phyloP scores from a whole-genome alignment of 345 rosid genomes.

The Mallotus nudiflorus region DNA sequence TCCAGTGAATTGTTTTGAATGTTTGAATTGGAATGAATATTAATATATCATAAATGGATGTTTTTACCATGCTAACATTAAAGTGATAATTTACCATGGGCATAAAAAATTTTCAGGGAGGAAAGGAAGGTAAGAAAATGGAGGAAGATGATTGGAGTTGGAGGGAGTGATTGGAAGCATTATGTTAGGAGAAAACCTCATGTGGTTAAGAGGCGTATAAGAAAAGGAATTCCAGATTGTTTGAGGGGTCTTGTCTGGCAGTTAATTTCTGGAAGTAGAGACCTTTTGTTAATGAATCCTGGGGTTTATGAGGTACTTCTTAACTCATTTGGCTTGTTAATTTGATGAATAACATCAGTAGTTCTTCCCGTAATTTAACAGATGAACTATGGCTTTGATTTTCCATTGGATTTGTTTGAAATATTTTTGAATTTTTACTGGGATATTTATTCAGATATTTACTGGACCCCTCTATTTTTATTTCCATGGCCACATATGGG shows the following conservation, averaged over 20 bases:
- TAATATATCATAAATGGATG: conserved; percentile 4
- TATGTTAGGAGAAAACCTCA: conserved; percentile 81
- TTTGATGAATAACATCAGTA: background rate
- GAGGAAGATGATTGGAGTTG: conserved; percentile 98
- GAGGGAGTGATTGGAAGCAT: conserved; percentile 98
- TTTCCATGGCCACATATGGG: background rate
- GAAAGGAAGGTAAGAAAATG: conserved; percentile 85
- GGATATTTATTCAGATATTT: background rate
- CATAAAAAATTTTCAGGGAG: conserved; percentile 51
- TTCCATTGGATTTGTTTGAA: conserved; percentile 14
- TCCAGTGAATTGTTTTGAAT: background rate
- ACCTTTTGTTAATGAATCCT: conserved; percentile 92
- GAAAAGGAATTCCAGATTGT: conserved; percentile 97
- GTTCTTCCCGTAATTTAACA: conserved; percentile 13
- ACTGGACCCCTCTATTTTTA: no score
- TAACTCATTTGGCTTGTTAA: conserved; percentile 2
- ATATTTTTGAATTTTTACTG: background rate
- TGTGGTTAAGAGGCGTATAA: conserved; percentile 79
- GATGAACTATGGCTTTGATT: background rate
- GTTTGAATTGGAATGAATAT: background rate
- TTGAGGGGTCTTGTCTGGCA: conserved; percentile 99
- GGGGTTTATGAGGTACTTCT: conserved; percentile 79
- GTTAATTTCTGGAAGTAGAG: conserved; percentile 88
- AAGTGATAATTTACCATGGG: conserved; percentile 18
- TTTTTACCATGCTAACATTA: conserved; percentile 3